Evolutionary conservation across 2,329 filamentous ascomycete genomes (phyloP).

Genomic region (Penicillium sp.): DNA sequence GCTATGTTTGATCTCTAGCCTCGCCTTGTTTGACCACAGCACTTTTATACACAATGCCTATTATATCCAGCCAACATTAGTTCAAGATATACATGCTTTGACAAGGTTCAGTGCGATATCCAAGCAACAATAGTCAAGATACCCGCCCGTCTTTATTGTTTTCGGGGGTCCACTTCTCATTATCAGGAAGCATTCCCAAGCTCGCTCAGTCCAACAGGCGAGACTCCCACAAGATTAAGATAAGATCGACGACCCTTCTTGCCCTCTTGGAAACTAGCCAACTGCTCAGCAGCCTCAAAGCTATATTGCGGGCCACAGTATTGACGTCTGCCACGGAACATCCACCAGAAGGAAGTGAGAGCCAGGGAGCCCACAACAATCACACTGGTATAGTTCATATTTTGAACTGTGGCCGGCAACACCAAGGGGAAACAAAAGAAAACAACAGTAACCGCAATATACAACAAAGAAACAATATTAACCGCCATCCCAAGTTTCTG

Average conservation of each 20-base stretch:
- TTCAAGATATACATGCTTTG: not conserved
- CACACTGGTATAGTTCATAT: conserved; percentile 54
- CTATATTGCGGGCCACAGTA: conserved; percentile 44
- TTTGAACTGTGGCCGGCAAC: conserved; percentile 45
- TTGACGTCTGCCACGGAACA: conserved; percentile 26
- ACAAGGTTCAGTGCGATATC: not conserved
- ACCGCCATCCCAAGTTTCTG: conserved; percentile 50
- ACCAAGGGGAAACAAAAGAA: conserved; percentile 61
- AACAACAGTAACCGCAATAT: conserved; percentile 61
- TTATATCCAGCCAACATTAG: not conserved
- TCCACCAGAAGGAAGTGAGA: conserved; percentile 37
- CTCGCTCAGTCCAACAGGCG: not conserved
- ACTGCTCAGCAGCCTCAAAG: conserved; percentile 53
- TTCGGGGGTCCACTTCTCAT: not conserved
- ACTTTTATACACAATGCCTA: not conserved
- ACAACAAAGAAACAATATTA: conserved; percentile 53
- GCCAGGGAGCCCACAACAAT: conserved; percentile 38
- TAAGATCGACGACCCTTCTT: conserved; percentile 17
- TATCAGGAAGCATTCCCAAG: conserved; percentile 1
- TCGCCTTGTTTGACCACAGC: not conserved
- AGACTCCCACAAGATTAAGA: conserved; percentile 11
- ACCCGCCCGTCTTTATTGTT: not conserved
- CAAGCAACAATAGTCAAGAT: not conserved
- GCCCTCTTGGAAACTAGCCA: conserved; percentile 44
- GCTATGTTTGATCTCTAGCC: not conserved